Evolutionary conservation across 805 yeast species (phyloP).

Genomic region (Starmerella gropengiesseri): DNA sequence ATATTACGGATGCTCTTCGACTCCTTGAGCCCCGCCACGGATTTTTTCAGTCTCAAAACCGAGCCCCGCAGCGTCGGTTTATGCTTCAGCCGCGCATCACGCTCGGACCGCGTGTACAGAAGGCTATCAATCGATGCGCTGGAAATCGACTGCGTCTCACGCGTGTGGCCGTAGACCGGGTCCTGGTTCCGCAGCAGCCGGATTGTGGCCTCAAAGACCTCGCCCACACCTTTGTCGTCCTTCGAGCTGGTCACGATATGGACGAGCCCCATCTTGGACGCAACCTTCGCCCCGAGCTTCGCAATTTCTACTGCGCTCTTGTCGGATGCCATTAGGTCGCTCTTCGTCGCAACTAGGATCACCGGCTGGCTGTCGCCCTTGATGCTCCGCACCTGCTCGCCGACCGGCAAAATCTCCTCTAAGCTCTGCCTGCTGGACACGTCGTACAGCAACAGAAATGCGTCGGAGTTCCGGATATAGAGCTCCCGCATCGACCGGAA

Average conservation of each 20-base stretch:
- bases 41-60: slow-evolving; percentile 17
- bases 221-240: slow-evolving; percentile 78
- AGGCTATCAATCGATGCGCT: slow-evolving; percentile 18
- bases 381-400: slow-evolving; percentile 75
- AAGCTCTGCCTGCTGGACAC: slow-evolving; percentile 68
- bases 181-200: slow-evolving; percentile 43
- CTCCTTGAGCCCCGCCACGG: slow-evolving; percentile 16
- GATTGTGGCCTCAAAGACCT: slow-evolving; percentile 78
- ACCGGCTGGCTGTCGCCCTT: slow-evolving; percentile 78
- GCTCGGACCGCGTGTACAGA: slow-evolving; percentile 14
- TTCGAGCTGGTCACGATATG: slow-evolving; percentile 92
- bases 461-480: slow-evolving; percentile 66
- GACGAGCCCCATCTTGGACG: slow-evolving; percentile 81
- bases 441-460: slow-evolving; percentile 77
- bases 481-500: slow-evolving; percentile 88
- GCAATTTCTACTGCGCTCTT: slow-evolving; percentile 43
- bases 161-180: slow-evolving; percentile 4
- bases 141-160: slow-evolving; percentile 14
- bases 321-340: slow-evolving; percentile 68
- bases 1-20: slow-evolving; percentile 19
- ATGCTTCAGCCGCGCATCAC: slow-evolving; percentile 3
- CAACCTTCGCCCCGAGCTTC: slow-evolving; percentile 72
- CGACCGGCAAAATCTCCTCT: slow-evolving; percentile 62
- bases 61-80: slow-evolving; percentile 17
- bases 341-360: slow-evolving; percentile 85